phyloP scores from a whole-genome alignment of 2,329 filamentous ascomycete genomes.

The Elsinoe arachidis region DNA sequence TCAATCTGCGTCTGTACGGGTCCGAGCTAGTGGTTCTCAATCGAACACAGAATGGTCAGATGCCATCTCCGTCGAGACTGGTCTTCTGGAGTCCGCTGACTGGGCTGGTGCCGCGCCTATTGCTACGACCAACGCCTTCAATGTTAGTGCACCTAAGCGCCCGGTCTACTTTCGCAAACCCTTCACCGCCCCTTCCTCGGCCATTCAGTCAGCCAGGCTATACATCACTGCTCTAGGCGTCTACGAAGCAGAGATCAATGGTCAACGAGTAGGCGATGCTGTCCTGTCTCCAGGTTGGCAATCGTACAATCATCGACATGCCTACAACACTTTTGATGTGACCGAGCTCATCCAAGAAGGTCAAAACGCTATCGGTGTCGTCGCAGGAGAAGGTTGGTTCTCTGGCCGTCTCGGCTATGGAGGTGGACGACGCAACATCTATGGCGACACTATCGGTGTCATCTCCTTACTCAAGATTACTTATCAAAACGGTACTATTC shows the following conservation, averaged over 20 bases:
- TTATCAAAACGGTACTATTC: constrained; percentile 17
- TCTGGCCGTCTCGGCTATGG: constrained; percentile 32
- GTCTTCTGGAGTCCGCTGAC: background rate
- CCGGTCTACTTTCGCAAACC: constrained; percentile 29
- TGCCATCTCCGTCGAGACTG: background rate
- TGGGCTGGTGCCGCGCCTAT: constrained; percentile 9
- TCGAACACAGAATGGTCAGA: constrained; percentile 10
- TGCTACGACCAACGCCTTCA: background rate
- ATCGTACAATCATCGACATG: constrained; percentile 42
- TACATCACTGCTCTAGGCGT: constrained; percentile 42
- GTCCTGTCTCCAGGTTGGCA: constrained; percentile 45
- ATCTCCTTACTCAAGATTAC: constrained; percentile 33
- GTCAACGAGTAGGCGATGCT: constrained; percentile 26
- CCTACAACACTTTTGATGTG: constrained; percentile 48
- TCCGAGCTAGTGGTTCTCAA: background rate
- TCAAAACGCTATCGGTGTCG: constrained; percentile 34
- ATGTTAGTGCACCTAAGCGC: background rate
- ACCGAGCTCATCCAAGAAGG: constrained; percentile 30
- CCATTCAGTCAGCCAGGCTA: constrained; percentile 29
- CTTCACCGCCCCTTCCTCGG: no score
- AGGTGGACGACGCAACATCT: constrained; percentile 27
- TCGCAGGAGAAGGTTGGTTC: constrained; percentile 46
- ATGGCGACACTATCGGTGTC: constrained; percentile 34
- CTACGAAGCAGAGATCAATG: constrained; percentile 43
- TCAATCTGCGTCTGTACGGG: constrained; percentile 9